Evolutionary conservation across 495 filamentous ascomycete genomes (phyloP).

Genomic region (Aspergillus leporis): DNA sequence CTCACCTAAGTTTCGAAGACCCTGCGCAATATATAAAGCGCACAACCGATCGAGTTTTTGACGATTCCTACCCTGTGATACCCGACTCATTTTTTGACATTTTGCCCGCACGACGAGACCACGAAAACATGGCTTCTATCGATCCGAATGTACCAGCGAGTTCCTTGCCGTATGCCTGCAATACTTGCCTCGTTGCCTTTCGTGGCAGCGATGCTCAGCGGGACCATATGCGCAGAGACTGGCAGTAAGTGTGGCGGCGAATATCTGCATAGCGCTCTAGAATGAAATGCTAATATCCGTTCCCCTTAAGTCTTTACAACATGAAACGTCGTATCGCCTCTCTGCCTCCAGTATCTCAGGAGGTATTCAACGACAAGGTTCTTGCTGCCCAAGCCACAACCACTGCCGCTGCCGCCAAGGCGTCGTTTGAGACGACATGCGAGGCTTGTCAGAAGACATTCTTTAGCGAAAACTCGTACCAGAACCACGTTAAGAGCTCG

Average conservation of each 20-base stretch:
- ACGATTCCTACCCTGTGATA: constrained; percentile 7
- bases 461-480: constrained; percentile 93
- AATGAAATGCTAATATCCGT: constrained; percentile 4
- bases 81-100: neutral
- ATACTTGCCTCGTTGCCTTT: constrained; percentile 96
- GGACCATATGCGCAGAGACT: constrained; percentile 94
- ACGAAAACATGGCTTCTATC: constrained; percentile 4
- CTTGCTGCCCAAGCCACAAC: constrained; percentile 85
- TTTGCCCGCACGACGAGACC: neutral
- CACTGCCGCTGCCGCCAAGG: constrained; percentile 81
- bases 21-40: neutral
- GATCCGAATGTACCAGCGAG: constrained; percentile 15
- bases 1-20: neutral
- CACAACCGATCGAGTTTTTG: constrained; percentile 2
- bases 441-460: constrained; percentile 85
- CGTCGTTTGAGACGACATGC: constrained; percentile 83
- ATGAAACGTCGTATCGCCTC: constrained; percentile 93
- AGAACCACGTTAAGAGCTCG: constrained; percentile 87
- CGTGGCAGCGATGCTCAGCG: constrained; percentile 90
- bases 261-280: neutral
- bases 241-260: constrained; percentile 74
- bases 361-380: constrained; percentile 94
- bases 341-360: constrained; percentile 86
- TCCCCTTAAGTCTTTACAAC: constrained; percentile 76
- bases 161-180: constrained; percentile 92